A percentile compares a stretch with the other conserved stretches of the same genome.
These are phyloP conservation scores for Anthostomella pinea DNA, from an alignment of 2,329 filamentous ascomycete species.

Conservation along the genomic window DNA sequence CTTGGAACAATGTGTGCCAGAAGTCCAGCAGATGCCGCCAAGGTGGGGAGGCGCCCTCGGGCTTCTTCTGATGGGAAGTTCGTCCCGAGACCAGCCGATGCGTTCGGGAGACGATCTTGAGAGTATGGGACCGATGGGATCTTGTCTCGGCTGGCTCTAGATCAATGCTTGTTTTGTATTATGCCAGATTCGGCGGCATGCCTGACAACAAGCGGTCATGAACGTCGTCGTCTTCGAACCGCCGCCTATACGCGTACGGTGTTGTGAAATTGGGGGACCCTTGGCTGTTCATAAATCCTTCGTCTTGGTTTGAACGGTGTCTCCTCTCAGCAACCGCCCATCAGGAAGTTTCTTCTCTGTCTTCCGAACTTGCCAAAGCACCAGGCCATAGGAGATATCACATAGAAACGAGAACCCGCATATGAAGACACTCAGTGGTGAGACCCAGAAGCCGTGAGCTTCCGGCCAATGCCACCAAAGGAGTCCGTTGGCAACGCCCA, in stretches of 20 bases:
- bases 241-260: not conserved
- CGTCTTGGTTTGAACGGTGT: not conserved
- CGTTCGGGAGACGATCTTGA: too few species aligned
- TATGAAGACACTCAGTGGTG: slow-evolving; percentile 42
- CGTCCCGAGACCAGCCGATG: too few species aligned
- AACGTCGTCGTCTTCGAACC: too few species aligned
- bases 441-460: slow-evolving; percentile 45
- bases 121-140: too few species aligned
- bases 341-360: slow-evolving; percentile 38
- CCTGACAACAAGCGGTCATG: too few species aligned
- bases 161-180: too few species aligned
- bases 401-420: slow-evolving; percentile 38
- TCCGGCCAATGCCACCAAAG: slow-evolving; percentile 53
- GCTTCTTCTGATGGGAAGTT: too few species aligned
- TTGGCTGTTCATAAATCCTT: not conserved
- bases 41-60: too few species aligned
- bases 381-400: slow-evolving; percentile 33
- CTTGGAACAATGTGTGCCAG: too few species aligned
- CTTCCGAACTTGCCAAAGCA: slow-evolving; percentile 38
- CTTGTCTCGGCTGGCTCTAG: too few species aligned
- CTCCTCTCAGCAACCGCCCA: slow-evolving; percentile 31
- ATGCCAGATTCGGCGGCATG: too few species aligned
- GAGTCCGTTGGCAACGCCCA: slow-evolving; percentile 37
- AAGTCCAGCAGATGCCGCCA: too few species aligned
- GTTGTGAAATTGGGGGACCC: not conserved